A percentile compares a stretch with the other conserved stretches of the same genome.
These are phyloP conservation scores for Calamus simplicifolius DNA, from an alignment of 176 grass and related monocot genomes.

Conservation along the genomic window DNA sequence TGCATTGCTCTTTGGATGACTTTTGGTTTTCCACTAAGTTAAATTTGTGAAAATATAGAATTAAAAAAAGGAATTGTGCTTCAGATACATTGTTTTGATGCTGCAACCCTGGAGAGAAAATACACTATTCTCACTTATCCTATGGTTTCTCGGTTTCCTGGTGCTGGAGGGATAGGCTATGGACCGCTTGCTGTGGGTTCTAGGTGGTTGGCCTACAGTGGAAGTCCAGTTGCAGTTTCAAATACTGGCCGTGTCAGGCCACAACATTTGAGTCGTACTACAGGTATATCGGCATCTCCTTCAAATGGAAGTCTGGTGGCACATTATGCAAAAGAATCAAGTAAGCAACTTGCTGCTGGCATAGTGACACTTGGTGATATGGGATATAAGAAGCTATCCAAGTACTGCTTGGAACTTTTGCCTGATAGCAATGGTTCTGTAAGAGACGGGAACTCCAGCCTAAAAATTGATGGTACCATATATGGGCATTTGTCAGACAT, in stretches of 20 bases:
- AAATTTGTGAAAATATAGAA: background rate
- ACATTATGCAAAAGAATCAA: slow-evolving; percentile 94
- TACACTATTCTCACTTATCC: slow-evolving; percentile 64
- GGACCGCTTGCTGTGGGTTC: slow-evolving; percentile 79
- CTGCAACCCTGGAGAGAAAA: slow-evolving; percentile 62
- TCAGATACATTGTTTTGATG: slow-evolving; percentile 97
- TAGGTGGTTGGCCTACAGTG: slow-evolving; percentile 86
- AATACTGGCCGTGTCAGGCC: slow-evolving; percentile 57
- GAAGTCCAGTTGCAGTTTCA: slow-evolving; percentile 51
- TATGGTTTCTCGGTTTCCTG: slow-evolving; percentile 38
- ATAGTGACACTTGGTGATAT: slow-evolving; percentile 85
- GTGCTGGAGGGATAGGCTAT: slow-evolving; percentile 34
- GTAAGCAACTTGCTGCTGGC: slow-evolving; percentile 74
- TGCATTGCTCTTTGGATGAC: background rate
- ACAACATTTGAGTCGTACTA: slow-evolving; percentile 45
- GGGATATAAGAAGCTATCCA: slow-evolving; percentile 69
- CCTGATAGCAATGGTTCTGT: slow-evolving; percentile 43
- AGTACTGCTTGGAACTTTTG: slow-evolving; percentile 55
- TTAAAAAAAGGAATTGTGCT: slow-evolving; percentile 14
- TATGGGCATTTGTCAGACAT: slow-evolving; percentile 38
- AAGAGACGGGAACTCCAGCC: slow-evolving; percentile 38
- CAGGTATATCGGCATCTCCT: slow-evolving; percentile 13
- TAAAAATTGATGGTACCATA: slow-evolving; percentile 30
- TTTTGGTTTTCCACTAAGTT: too few species aligned
- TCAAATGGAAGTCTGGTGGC: slow-evolving; percentile 56